A percentile compares a stretch with the other conserved stretches of the same genome.
phyloP scores from a whole-genome alignment of 1,284 basidiomycete species.

The Cutaneotrichosporon sp. region DNA sequence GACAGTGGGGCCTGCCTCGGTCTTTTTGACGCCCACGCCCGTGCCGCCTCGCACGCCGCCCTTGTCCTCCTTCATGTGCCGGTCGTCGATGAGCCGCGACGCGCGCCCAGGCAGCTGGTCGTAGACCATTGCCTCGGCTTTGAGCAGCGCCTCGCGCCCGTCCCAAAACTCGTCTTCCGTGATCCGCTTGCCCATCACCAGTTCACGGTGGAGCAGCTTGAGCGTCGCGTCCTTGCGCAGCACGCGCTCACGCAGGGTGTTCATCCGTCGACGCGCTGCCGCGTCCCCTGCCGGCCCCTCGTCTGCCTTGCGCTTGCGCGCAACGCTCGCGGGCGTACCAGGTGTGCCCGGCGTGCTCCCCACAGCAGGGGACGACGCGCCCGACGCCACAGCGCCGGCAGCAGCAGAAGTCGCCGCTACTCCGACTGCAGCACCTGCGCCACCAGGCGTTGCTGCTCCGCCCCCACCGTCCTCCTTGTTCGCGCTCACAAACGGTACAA shows the following conservation, averaged over 20 bases:
- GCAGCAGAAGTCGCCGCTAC: background rate
- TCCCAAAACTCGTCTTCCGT: slow-evolving; percentile 94
- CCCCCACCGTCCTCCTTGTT: slow-evolving; percentile 23
- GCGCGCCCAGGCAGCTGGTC: slow-evolving; percentile 72
- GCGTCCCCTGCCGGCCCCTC: slow-evolving; percentile 10
- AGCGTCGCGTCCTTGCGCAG: slow-evolving; percentile 70
- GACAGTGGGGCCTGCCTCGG: slow-evolving; percentile 31
- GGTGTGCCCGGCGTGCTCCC: slow-evolving; percentile 5
- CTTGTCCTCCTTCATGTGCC: slow-evolving; percentile 42
- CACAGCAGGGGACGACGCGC: background rate
- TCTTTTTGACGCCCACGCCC: slow-evolving; percentile 53
- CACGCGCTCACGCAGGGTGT: slow-evolving; percentile 60
- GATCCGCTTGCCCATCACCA: slow-evolving; percentile 77
- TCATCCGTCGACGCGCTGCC: slow-evolving; percentile 44
- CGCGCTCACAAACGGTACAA: slow-evolving; percentile 43
- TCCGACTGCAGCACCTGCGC: slow-evolving; percentile 11
- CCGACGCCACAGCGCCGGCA: slow-evolving; percentile 3
- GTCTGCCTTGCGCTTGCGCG: slow-evolving; percentile 14
- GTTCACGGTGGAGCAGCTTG: slow-evolving; percentile 69
- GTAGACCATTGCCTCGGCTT: slow-evolving; percentile 57
- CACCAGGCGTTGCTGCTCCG: slow-evolving; percentile 12
- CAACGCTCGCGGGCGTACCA: slow-evolving; percentile 14
- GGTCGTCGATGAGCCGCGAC: slow-evolving; percentile 81
- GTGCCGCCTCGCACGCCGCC: slow-evolving; percentile 38
- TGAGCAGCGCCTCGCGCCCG: slow-evolving; percentile 74